phyloP scores from a whole-genome alignment of 257 asterid genomes.

The Solanum arcanum region DNA sequence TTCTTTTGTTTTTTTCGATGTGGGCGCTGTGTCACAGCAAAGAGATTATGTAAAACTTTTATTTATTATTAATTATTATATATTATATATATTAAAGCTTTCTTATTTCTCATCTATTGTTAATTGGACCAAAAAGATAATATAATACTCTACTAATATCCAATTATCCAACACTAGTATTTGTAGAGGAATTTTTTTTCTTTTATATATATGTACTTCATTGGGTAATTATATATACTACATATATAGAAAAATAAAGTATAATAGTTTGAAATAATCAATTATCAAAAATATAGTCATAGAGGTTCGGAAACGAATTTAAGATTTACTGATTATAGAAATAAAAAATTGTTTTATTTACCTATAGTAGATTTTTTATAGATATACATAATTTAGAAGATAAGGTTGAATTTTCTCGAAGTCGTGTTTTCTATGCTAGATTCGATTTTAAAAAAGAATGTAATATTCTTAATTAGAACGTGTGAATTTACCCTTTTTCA shows the following conservation, averaged over 20 bases:
- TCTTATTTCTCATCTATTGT: neutral
- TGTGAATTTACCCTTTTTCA: too few species aligned
- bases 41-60: neutral
- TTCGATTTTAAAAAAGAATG: neutral
- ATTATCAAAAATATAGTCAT: neutral
- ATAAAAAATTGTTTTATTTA: neutral
- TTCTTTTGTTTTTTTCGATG: neutral
- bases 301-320: fast-evolving
- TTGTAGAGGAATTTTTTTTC: too few species aligned
- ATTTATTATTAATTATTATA: neutral
- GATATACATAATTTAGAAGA: neutral
- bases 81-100: neutral
- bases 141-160: too few species aligned
- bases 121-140: neutral
- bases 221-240: neutral
- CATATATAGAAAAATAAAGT: neutral
- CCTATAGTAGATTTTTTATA: neutral
- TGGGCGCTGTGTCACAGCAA: neutral
- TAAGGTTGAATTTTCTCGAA: neutral
- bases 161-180: too few species aligned
- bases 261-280: neutral
- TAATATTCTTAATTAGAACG: too few species aligned
- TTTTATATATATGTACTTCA: neutral
- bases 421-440: neutral
- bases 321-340: neutral